phyloP scores from a whole-genome alignment of 163 green algal species.

The Botryococcus braunii region DNA sequence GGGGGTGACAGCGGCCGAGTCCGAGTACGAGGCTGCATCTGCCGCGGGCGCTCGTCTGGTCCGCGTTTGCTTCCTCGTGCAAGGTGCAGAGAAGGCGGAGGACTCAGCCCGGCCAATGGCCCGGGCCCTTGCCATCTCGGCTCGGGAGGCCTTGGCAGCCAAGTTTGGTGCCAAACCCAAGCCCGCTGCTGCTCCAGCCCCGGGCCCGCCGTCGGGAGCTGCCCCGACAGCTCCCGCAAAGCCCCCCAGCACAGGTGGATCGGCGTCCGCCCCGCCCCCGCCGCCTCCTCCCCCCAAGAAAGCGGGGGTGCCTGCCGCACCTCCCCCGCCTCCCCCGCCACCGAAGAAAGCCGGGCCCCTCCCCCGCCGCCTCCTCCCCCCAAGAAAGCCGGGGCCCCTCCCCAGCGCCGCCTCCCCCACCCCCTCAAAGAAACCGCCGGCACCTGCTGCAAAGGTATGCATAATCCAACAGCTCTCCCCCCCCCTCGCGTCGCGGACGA shows the following conservation, averaged over 20 bases:
- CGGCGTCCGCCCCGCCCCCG: not conserved
- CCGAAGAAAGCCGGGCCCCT: not conserved
- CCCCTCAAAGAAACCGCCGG: not conserved
- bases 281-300: not conserved
- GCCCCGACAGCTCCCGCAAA: not conserved
- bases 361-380: constrained; percentile 3
- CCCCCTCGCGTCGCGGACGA: no score
- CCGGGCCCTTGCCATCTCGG: not conserved
- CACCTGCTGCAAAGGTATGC: not conserved
- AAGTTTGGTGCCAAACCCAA: not conserved
- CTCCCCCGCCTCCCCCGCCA: not conserved
- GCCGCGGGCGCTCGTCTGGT: not conserved
- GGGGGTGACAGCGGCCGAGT: constrained; percentile 10
- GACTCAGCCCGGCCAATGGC: constrained; percentile 1
- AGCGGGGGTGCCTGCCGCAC: not conserved
- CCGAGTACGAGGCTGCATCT: constrained; percentile 10
- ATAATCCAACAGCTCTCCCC: no score
- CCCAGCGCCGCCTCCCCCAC: not conserved
- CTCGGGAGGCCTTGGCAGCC: not conserved
- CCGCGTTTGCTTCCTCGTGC: not conserved
- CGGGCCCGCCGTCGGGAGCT: not conserved
- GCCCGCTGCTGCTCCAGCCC: not conserved
- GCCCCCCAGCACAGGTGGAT: not conserved
- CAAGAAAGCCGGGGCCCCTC: not conserved
- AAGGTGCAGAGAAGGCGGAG: not conserved